Base-by-base conservation (phyloP, 768 basidiomycete genomes). In the Symmetrospora coprosmae region DNA sequence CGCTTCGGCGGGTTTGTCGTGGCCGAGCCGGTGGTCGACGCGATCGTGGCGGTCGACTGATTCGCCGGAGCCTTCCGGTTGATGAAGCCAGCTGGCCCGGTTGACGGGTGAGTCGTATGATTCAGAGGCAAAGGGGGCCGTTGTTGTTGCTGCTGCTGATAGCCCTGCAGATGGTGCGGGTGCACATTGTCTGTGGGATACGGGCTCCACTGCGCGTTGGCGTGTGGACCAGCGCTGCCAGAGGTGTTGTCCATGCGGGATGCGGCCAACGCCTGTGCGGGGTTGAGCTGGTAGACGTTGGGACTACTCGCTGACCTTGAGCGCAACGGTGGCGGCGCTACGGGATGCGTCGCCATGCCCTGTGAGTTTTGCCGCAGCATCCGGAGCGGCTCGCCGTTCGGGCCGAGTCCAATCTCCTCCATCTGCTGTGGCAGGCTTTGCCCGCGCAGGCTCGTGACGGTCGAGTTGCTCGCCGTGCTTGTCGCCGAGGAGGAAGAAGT, bases 241-340 rank as follows among this genome's bases (percentile, higher is more conserved):
- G 14, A 50, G 43, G 45, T 61, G 62, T n/a, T 61, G 52, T 25
- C 27, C 52, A 37, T 16, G 51, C 28, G 16, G 31, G 37, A 31
- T 61, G 49, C 23, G 40, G 55, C 33, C 61, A 60, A 0, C 60
- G 59, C 60, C 62, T 21, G 51, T 38, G 23, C 50, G 19, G 33
- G 49, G 13, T n/a, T 40, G 17, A 70, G 50, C 55, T 72, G 72
- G 65, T 74, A 74, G 33, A 74, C 73, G 48, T 74, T 73, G 8
- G 75, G 74, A 33, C 70, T 72, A 16, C 72, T 73, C 2, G 73
- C 74, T 16, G 72, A 72, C 56, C 75, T 68, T 53, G 66, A 73
- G 17, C 75, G 72, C 8, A 74, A 50, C 28, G 70, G 67, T 3
- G 73, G 68, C 2, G 71, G 65, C 7, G 49, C 33, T 21, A 45